Evolutionary conservation across 179 eudicot species (phyloP).

Genomic region (Heliamphora pulchella): DNA sequence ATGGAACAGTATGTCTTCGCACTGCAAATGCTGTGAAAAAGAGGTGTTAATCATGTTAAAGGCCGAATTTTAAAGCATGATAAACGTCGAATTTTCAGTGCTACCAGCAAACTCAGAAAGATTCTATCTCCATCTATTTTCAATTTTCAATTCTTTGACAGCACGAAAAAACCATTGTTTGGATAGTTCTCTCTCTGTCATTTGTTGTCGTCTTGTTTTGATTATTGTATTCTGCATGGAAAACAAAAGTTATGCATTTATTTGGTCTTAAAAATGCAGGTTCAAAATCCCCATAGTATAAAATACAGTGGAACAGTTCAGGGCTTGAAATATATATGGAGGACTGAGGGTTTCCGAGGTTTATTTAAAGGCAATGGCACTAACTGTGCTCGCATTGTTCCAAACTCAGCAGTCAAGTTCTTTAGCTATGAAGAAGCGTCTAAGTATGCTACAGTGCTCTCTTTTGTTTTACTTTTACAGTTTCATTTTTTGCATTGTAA

Average conservation of each 20-base stretch:
- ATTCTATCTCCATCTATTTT: not conserved
- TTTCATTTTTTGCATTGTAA: not conserved
- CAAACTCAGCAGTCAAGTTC: slow-evolving; percentile 97
- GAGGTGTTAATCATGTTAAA: not conserved
- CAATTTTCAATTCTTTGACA: too few species aligned
- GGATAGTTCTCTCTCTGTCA: not conserved
- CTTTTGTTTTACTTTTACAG: not conserved
- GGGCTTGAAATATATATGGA: slow-evolving; percentile 90
- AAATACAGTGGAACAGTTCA: slow-evolving; percentile 86
- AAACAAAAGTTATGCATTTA: slow-evolving; percentile 3
- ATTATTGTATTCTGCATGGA: not conserved
- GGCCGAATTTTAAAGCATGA: not conserved
- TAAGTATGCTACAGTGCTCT: slow-evolving; percentile 39
- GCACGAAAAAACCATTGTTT: not conserved
- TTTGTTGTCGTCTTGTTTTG: not conserved
- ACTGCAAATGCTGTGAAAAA: slow-evolving; percentile 1
- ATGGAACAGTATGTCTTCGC: not conserved
- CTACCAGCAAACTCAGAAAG: not conserved
- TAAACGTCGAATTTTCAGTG: not conserved
- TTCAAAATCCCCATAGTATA: slow-evolving; percentile 88
- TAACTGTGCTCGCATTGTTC: slow-evolving; percentile 96
- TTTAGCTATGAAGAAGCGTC: slow-evolving; percentile 97
- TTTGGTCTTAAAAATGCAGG: slow-evolving; percentile 37
- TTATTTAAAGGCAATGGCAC: slow-evolving; percentile 97
- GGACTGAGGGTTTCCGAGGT: slow-evolving; percentile 89